Conservation (phyloP, 257 asterid species). For the Leptodermis oblonga region DNA sequence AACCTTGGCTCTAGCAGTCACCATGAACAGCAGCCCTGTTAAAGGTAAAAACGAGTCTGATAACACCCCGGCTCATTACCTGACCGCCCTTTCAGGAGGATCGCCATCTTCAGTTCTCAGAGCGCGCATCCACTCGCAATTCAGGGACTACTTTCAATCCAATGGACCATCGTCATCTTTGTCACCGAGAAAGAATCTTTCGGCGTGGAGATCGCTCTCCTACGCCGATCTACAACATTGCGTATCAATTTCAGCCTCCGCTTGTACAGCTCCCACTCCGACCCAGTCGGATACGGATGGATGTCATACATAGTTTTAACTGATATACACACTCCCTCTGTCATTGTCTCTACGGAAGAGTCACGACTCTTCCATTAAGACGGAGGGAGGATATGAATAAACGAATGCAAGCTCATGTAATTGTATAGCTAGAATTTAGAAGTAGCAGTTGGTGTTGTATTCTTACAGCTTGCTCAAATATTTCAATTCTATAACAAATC, state of each 20-base stretch:
- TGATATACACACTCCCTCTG: not conserved
- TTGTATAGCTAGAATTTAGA: not conserved
- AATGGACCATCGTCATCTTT: conserved; percentile 15
- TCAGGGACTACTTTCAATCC: conserved; percentile 10
- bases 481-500: not conserved
- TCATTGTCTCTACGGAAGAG: not conserved
- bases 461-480: no score
- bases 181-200: conserved; percentile 27
- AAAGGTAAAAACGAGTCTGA: not conserved
- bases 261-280: conserved; percentile 14
- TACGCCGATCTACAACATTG: conserved; percentile 60
- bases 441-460: no score
- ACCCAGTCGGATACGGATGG: conserved; percentile 19
- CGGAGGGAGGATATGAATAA: not conserved
- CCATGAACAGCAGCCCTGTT: conserved; percentile 34
- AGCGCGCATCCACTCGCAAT: conserved; percentile 9
- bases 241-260: conserved; percentile 17
- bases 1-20: conserved; percentile 47
- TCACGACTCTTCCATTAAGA: not conserved
- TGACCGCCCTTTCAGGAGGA: not conserved
- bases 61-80: not conserved
- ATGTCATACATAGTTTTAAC: conserved; percentile 5
- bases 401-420: not conserved
- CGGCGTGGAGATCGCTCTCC: conserved; percentile 57
- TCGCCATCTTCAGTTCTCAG: not conserved